Conservation (phyloP, 2,329 filamentous ascomycete genomes). For the Trichoderma brevicompactum region DNA sequence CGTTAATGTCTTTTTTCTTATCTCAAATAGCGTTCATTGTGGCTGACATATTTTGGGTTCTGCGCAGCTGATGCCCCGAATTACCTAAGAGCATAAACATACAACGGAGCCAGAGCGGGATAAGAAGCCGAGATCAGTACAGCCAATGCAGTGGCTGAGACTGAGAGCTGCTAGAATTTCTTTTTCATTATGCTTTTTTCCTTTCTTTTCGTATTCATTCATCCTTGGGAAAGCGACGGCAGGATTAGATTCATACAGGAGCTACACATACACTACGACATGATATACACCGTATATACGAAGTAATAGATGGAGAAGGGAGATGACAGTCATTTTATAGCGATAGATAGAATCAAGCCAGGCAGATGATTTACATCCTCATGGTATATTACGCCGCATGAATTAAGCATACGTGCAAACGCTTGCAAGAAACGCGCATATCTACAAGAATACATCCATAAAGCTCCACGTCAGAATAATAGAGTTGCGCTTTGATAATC, state of each 20-base stretch:
- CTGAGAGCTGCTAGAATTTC: background rate
- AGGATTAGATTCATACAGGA: constrained; percentile 8
- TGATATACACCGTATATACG: background rate
- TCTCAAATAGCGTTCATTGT: background rate
- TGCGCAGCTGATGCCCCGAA: constrained; percentile 33
- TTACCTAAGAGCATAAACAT: constrained; percentile 14
- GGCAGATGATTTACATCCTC: background rate
- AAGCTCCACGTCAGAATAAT: too few species aligned
- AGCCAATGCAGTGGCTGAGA: background rate
- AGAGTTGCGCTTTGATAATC: too few species aligned
- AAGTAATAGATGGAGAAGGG: background rate
- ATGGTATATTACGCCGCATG: background rate
- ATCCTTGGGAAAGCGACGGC: background rate
- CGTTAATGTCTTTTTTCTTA: background rate
- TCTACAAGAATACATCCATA: background rate
- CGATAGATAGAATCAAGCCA: background rate
- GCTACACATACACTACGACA: background rate
- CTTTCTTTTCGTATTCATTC: background rate
- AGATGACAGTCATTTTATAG: background rate
- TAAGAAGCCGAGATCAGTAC: background rate
- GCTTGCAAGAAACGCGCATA: background rate
- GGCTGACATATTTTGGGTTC: constrained; percentile 9
- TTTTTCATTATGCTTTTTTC: background rate
- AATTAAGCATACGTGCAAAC: background rate
- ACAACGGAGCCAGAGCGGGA: background rate